Conservation (phyloP, 202 grass and related monocot species). For the Zoysia matrella region DNA sequence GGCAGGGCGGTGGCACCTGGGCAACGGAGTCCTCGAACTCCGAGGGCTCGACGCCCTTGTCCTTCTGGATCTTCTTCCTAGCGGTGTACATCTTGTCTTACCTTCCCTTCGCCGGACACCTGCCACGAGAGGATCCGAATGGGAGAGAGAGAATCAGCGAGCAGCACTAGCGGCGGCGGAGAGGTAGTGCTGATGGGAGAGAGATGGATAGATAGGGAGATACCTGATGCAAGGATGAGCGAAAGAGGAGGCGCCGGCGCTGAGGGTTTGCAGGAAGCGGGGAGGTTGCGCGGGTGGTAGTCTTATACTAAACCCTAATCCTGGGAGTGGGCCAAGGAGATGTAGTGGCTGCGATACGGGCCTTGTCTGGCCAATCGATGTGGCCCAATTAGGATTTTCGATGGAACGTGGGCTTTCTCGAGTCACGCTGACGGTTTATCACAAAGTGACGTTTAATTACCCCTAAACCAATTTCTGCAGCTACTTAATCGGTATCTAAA, state of each 20-base stretch:
- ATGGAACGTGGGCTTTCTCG: too few relatives aligned
- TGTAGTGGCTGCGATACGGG: not conserved
- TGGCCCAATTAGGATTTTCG: not conserved
- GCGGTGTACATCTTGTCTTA: conserved; percentile 61
- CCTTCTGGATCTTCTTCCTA: conserved; percentile 80
- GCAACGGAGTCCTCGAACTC: conserved; percentile 72
- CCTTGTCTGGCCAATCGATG: too few relatives aligned
- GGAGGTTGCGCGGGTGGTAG: not conserved
- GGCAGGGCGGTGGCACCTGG: conserved; percentile 32
- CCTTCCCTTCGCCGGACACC: conserved; percentile 32
- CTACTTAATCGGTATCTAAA: too few relatives aligned
- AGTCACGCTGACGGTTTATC: too few relatives aligned
- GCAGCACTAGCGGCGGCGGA: not conserved
- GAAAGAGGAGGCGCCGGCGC: conserved; percentile 4
- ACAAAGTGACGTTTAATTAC: too few relatives aligned
- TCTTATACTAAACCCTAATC: conserved; percentile 56
- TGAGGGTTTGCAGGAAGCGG: not conserved
- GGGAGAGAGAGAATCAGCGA: not conserved
- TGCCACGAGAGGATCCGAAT: not conserved
- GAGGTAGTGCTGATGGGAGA: not conserved
- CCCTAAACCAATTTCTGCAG: too few relatives aligned
- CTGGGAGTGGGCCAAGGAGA: not conserved
- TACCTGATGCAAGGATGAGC: conserved; percentile 35
- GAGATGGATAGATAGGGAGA: not conserved
- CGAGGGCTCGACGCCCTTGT: conserved; percentile 62